A percentile compares a stretch with the other conserved stretches of the same genome.
phyloP scores from a whole-genome alignment of 306 rosid genomes.

The Inga oerstediana region DNA sequence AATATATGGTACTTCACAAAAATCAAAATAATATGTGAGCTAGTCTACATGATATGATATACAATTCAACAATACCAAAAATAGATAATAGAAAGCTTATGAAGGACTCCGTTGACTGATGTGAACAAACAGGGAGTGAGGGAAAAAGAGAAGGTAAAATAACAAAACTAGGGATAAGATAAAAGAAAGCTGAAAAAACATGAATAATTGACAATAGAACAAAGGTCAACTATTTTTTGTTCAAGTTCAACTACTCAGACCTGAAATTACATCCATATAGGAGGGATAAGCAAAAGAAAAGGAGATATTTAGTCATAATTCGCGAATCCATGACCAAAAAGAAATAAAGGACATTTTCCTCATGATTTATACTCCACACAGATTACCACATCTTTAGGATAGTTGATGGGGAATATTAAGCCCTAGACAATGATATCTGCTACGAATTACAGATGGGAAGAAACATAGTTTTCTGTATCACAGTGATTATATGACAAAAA shows the following conservation, averaged over 20 bases:
- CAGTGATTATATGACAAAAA: neutral
- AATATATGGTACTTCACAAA: neutral
- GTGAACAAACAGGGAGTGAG: neutral
- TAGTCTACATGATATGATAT: neutral
- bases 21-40: neutral
- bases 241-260: neutral
- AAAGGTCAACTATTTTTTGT: neutral
- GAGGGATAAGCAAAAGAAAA: neutral
- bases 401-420: conserved; percentile 10
- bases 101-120: neutral
- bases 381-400: conserved; percentile 27
- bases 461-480: conserved; percentile 15
- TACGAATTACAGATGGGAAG: conserved; percentile 3
- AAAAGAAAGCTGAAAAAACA: conserved; percentile 8
- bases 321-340: neutral
- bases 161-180: neutral
- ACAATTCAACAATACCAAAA: neutral
- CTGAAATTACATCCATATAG: neutral
- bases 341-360: neutral
- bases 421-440: neutral
- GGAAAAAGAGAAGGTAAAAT: conserved; percentile 2
- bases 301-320: neutral
- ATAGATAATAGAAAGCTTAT: neutral
- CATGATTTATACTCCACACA: neutral
- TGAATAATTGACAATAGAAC: neutral